These are phyloP conservation scores for Solanum gracilifrons DNA, from an alignment of 257 asterid genomes.

Conservation along the genomic window DNA sequence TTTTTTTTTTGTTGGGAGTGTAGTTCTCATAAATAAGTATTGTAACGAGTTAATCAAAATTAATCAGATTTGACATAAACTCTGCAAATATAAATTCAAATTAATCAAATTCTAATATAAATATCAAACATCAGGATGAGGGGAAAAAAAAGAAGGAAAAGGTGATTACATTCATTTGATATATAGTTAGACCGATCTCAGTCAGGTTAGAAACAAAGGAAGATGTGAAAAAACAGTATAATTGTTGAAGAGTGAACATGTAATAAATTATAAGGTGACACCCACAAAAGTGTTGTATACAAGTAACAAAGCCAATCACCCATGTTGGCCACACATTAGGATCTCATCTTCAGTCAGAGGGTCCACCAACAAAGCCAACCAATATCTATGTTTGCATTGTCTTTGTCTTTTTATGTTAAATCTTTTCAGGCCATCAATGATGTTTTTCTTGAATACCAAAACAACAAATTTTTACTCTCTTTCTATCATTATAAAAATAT, in stretches of 20 bases:
- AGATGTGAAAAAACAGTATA: neutral
- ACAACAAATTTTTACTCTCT: neutral
- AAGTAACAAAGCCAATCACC: slow-evolving; percentile 2
- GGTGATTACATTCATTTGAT: neutral
- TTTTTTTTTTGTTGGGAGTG: too few species aligned
- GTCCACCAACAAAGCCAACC: slow-evolving; percentile 23
- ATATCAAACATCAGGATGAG: too few species aligned
- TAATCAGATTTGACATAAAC: too few species aligned
- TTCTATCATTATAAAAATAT: neutral
- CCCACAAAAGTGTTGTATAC: neutral
- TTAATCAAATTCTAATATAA: too few species aligned
- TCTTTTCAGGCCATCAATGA: neutral
- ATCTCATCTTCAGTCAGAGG: slow-evolving; percentile 8
- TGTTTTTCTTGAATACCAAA: neutral
- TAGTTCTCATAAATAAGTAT: neutral
- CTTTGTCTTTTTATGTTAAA: neutral
- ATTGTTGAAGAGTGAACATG: neutral
- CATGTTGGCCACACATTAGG: slow-evolving; percentile 15
- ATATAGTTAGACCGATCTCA: neutral
- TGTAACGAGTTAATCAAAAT: neutral
- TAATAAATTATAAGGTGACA: neutral
- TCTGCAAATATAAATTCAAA: neutral
- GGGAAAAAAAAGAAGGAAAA: too few species aligned
- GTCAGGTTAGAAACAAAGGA: neutral
- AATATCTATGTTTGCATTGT: neutral